Conservation (phyloP, 2,329 filamentous ascomycete genomes). For the Phaeosphaeriaceae sp. region DNA sequence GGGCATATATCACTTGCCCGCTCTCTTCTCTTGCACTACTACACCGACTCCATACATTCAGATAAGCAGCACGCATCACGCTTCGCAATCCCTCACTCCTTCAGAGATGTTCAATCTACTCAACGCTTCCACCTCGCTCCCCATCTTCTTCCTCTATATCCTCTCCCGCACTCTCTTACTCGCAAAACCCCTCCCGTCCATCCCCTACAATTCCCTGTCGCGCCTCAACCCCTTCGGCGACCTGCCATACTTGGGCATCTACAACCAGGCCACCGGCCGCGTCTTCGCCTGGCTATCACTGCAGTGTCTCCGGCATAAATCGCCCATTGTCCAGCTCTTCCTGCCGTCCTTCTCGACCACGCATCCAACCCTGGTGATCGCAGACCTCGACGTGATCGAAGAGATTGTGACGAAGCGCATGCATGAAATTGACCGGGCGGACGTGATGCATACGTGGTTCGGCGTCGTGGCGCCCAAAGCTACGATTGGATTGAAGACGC, state of each 20-base stretch:
- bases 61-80: too few relatives aligned
- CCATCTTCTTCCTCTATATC: not conserved
- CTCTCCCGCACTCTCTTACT: not conserved
- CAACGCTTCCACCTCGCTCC: too few relatives aligned
- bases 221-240: not conserved
- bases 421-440: slow-evolving; percentile 10
- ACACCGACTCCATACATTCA: too few relatives aligned
- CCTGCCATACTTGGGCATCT: not conserved
- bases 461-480: slow-evolving; percentile 8
- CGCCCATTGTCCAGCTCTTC: slow-evolving; percentile 9
- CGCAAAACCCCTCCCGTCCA: not conserved
- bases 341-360: slow-evolving; percentile 12
- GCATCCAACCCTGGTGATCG: slow-evolving; percentile 5
- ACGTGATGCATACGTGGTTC: slow-evolving; percentile 12
- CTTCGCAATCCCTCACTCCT: too few relatives aligned
- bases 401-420: slow-evolving; percentile 7
- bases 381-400: slow-evolving; percentile 9
- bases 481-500: slow-evolving; percentile 10
- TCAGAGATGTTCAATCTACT: too few relatives aligned
- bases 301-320: slow-evolving; percentile 8
- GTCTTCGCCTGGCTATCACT: slow-evolving; percentile 11
- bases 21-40: too few relatives aligned
- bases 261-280: slow-evolving; percentile 3
- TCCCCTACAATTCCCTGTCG: not conserved
- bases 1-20: too few relatives aligned